Percentiles rank a stretch among this genome's conserved stretches.
These are phyloP conservation scores for Discostella stelligeroides DNA, from an alignment of 108 stramenopile genomes.

Conservation along the genomic window DNA sequence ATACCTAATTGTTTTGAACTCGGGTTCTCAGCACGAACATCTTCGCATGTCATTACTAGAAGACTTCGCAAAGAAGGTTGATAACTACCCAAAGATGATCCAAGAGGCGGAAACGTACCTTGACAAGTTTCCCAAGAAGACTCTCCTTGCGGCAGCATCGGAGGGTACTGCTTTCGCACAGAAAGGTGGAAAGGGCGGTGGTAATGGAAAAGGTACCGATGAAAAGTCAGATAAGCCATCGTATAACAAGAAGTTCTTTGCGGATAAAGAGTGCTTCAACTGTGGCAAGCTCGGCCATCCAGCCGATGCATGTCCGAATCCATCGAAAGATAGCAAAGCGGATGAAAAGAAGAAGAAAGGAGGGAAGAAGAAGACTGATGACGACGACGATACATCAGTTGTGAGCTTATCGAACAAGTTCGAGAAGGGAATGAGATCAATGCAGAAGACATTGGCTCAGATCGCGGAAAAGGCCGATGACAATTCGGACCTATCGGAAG, in stretches of 20 bases:
- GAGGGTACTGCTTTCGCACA: conserved; percentile 24
- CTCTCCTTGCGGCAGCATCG: background rate
- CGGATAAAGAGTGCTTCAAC: conserved; percentile 6
- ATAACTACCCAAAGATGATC: background rate
- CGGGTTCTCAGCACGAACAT: background rate
- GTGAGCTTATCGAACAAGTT: background rate
- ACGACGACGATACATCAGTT: background rate
- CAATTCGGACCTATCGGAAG: background rate
- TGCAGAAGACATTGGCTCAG: conserved; percentile 1
- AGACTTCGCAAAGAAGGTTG: background rate
- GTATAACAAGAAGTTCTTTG: conserved; percentile 8
- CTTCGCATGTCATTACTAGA: background rate
- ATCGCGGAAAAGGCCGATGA: background rate
- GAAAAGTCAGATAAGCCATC: background rate
- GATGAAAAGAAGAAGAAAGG: too few relatives aligned
- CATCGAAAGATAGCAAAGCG: too few relatives aligned
- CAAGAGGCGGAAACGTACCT: too few relatives aligned
- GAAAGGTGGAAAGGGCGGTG: conserved; percentile 10
- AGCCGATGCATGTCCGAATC: background rate
- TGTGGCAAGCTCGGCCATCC: conserved; percentile 14
- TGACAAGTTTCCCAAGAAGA: background rate
- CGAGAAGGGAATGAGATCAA: conserved; percentile 9
- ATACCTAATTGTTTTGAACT: background rate
- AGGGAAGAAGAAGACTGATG: conserved; percentile 2
- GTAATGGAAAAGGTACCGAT: background rate